Conservation (phyloP, 164 flowering plant species). For the Annona cherimola region DNA sequence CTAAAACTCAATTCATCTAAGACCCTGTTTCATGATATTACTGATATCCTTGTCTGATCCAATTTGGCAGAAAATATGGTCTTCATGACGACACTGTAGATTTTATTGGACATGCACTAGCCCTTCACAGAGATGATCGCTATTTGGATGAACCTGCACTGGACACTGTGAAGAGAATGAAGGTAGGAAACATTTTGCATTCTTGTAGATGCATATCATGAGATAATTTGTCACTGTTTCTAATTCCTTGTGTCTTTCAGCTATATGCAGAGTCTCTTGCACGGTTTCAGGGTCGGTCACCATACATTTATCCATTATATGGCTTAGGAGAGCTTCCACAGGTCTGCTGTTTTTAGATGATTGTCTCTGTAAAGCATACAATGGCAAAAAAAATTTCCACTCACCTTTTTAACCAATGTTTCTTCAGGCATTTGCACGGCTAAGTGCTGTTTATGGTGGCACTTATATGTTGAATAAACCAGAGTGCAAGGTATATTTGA, state of each 20-base stretch:
- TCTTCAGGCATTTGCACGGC: slow-evolving; percentile 85
- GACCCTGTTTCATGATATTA: background rate
- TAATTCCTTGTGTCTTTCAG: slow-evolving; percentile 23
- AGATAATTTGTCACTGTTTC: background rate
- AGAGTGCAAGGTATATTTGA: slow-evolving; percentile 72
- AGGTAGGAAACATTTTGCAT: slow-evolving; percentile 36
- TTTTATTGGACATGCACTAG: slow-evolving; percentile 87
- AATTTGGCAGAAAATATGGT: slow-evolving; percentile 67
- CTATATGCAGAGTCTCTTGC: slow-evolving; percentile 90
- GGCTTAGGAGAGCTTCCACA: slow-evolving; percentile 97
- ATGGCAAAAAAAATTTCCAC: background rate
- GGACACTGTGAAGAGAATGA: slow-evolving; percentile 89
- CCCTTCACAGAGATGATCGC: slow-evolving; percentile 83
- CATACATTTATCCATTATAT: slow-evolving; percentile 90
- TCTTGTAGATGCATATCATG: background rate
- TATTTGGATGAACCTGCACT: slow-evolving; percentile 81
- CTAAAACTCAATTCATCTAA: background rate
- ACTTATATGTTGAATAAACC: slow-evolving; percentile 95
- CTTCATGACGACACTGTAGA: slow-evolving; percentile 89
- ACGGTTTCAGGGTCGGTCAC: slow-evolving; percentile 96
- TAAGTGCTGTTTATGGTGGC: slow-evolving; percentile 98
- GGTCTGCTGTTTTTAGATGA: slow-evolving; percentile 32
- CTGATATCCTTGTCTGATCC: background rate
- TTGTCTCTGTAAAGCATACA: background rate
- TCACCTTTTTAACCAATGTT: background rate